Percentiles rank a stretch among this genome's conserved stretches.
Evolutionary conservation across 805 yeast genomes (phyloP).

Genomic region (Candida saitoana): DNA sequence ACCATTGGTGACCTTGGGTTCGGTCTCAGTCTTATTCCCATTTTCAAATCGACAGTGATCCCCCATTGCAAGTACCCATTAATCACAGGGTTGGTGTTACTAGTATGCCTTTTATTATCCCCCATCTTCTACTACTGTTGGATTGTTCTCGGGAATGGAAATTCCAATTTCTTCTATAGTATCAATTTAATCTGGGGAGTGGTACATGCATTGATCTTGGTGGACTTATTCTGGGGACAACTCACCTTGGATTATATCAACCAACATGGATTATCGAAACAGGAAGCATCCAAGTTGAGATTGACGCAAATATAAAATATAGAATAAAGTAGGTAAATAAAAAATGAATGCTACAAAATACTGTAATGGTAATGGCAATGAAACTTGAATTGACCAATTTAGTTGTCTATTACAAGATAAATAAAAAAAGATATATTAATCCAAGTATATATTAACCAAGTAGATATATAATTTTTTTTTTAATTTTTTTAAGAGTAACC

Average conservation of each 20-base stretch:
- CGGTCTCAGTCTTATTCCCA: slow-evolving; percentile 33
- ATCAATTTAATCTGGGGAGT: slow-evolving; percentile 76
- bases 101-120: slow-evolving; percentile 56
- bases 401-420: no score
- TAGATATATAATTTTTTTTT: no score
- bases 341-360: no score
- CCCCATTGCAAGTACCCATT: slow-evolving; percentile 47
- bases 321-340: neutral
- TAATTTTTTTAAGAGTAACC: no score
- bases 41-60: slow-evolving; percentile 44
- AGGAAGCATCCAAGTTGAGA: slow-evolving; percentile 10
- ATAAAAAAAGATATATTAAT: no score
- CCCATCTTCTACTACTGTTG: slow-evolving; percentile 92
- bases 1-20: slow-evolving; percentile 69
- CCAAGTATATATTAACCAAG: no score
- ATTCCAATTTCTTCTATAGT: slow-evolving; percentile 94
- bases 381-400: no score
- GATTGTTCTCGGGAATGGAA: slow-evolving; percentile 92
- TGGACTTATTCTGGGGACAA: slow-evolving; percentile 81
- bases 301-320: slow-evolving; percentile 14
- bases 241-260: slow-evolving; percentile 58
- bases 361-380: no score
- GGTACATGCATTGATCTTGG: slow-evolving; percentile 61
- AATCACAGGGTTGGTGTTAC: slow-evolving; percentile 43
- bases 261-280: slow-evolving; percentile 30